Evolutionary conservation across 257 asterid genomes (phyloP), one percentile per base, ranked within the genome.

Genomic region (Henckelia pumila): DNA sequence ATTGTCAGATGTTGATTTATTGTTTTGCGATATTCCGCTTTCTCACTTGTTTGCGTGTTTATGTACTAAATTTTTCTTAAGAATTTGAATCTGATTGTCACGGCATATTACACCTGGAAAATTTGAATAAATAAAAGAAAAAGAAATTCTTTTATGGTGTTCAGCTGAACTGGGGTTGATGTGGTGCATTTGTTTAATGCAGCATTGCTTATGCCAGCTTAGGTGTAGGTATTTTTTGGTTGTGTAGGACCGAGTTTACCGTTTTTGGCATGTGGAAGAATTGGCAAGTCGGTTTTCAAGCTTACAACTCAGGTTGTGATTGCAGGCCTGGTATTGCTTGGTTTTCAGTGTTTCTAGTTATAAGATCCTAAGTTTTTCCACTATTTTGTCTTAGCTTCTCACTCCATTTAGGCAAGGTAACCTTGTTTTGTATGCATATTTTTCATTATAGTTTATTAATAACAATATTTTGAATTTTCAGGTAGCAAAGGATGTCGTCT

Each of bases 401-500:
- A 44, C 16, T 66, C 33, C 49, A 61, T 61, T n/a, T 24, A 47
- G 37, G 70, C 73, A 22, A 52, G 56, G 28, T 53, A 58, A 53
- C 23, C 71, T 20, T 59, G 24, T 7, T 47, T 55, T 70, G 56
- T 56, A 49, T 53, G 25, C 61, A 44, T 25, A 3, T 30, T 4
- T 53, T 32, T 44, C 22, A 61, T 56, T 60, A 26, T 26, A 35
- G 35, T 59, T 24, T 30, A 55, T 50, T 67, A 60, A 67, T 59
- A 17, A 47, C 32, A 60, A 59, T 66, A 6, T 47, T 73, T 37
- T 65, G 35, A 61, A 67, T 72, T n/a, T 76, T 73, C 95, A 94
- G 99, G 99, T 98, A 64, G 98, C 99, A 50, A 94, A 94, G 83
- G 98, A 94, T 87, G 95, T 94, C 59, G 99, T 94, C 70, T 77